Evolutionary conservation across 306 rosid genomes (phyloP), one percentile per base, ranked within the genome.

Genomic region (Malus orientalis): DNA sequence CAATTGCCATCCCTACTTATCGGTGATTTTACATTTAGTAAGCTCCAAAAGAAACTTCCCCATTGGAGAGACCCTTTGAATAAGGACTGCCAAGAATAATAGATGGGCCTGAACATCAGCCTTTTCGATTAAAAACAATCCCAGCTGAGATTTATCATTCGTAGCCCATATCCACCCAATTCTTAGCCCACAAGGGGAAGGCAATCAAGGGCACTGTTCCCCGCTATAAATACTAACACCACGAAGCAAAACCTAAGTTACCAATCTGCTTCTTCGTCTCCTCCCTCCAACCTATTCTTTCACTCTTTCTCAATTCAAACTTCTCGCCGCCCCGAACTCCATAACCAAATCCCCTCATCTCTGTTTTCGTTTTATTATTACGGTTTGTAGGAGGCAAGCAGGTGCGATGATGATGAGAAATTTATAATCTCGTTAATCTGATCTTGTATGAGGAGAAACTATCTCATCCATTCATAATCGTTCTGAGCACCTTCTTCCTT

Each of bases 371-470:
- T 25, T 23, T 30, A 3, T 33, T 30, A 6, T 2, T 49, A 49
- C 4, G 8, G 7, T 38, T 60, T 15, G 19, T 44, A 1, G 7
- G 63, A 18, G 67, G 40, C 64, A 42, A 27, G 20, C 15, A 11
- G 84, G 71, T 74, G 80, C 87, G 19, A 71, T 84, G 87, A 84
- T 84, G 87, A 81, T 81, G 81, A 74, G 76, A 61, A 64, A 22
- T 20, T 36, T 22, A 81, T 70, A 84, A 84, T 84, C 87, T 84
- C 85, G 87, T 84, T 84, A 84, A 84, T 84, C 87, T 67, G 87
- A 84, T 70, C 51, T 60, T 30, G 5, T 60, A 57, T 81, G 87
- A 81, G 83, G 87, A 84, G 29, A 74, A 80, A 23, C 55, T 29
- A 42, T 55, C 82, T 66, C 75, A 77, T 80, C 85, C 87, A 84